Percentiles rank a stretch among this genome's conserved stretches.
phyloP scores from a whole-genome alignment of 768 basidiomycete species.

The Trametes punicea region DNA sequence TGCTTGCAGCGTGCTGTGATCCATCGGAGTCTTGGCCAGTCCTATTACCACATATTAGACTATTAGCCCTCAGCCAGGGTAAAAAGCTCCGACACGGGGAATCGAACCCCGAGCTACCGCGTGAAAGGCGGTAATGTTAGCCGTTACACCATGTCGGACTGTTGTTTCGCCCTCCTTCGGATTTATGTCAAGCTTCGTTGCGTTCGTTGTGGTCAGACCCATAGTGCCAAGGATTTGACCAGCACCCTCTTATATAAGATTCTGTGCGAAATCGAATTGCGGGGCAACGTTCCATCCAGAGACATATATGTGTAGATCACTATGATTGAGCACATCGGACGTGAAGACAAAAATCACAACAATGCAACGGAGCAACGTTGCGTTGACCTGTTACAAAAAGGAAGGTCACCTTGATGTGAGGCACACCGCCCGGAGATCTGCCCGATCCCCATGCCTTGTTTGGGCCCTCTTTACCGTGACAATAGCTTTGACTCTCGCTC shows the following conservation, averaged over 20 bases:
- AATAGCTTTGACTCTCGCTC: slow-evolving; percentile 12
- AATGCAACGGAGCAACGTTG: slow-evolving; percentile 10
- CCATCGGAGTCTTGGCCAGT: no score
- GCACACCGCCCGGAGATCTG: slow-evolving; percentile 12
- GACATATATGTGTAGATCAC: no score
- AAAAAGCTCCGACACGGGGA: slow-evolving; percentile 37
- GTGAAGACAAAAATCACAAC: neutral
- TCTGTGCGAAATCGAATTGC: no score
- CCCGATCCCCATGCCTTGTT: slow-evolving; percentile 18
- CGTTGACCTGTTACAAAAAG: slow-evolving; percentile 13
- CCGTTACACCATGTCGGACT: slow-evolving; percentile 38
- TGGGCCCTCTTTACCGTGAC: slow-evolving; percentile 15
- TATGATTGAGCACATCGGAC: neutral
- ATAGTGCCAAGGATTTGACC: no score
- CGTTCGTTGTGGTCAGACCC: no score
- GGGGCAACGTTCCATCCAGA: no score
- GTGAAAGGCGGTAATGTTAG: slow-evolving; percentile 38
- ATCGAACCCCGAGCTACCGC: slow-evolving; percentile 42
- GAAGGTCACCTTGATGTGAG: slow-evolving; percentile 8
- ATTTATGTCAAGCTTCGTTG: neutral
- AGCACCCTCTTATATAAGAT: neutral
- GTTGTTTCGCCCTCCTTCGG: neutral
- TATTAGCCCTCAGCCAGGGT: no score
- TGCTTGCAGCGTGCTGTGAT: neutral
- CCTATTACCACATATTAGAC: no score